A percentile compares a stretch with the other conserved stretches of the same genome.
These are phyloP conservation scores for Melastoma malabathricum DNA, from an alignment of 345 rosid genomes.

Conservation along the genomic window DNA sequence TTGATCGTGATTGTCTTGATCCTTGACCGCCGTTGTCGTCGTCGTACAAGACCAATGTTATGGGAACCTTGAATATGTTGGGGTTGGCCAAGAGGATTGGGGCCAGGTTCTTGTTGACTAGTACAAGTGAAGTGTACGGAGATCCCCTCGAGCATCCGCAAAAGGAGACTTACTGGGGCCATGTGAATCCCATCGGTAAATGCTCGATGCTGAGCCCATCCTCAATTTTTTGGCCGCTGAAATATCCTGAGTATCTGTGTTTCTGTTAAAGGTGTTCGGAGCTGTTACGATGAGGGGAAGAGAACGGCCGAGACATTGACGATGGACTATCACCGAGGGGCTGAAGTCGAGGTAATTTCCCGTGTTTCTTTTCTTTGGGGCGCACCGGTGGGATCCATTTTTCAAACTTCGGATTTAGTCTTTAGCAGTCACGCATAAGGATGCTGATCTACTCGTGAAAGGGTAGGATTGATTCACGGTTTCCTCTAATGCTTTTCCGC, in stretches of 20 bases:
- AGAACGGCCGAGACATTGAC: constrained; percentile 89
- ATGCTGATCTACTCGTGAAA: no score
- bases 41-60: constrained; percentile 88
- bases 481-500: no score
- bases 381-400: no score
- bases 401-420: no score
- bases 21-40: constrained; percentile 39
- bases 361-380: background rate
- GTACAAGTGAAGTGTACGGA: constrained; percentile 99
- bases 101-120: constrained; percentile 86
- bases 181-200: constrained; percentile 91
- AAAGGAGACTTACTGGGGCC: constrained; percentile 97
- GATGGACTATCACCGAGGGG: constrained; percentile 98
- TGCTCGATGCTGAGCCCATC: background rate
- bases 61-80: constrained; percentile 98
- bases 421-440: no score
- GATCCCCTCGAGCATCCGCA: constrained; percentile 99
- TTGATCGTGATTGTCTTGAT: background rate
- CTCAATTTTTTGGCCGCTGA: background rate
- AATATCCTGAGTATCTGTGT: no score
- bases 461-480: no score
- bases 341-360: constrained; percentile 67
- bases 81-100: constrained; percentile 99
- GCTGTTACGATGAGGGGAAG: constrained; percentile 98
- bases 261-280: constrained; percentile 57